Conservation (phyloP, 2,329 filamentous ascomycete genomes). For the Dendrostoma leiphaemia region DNA sequence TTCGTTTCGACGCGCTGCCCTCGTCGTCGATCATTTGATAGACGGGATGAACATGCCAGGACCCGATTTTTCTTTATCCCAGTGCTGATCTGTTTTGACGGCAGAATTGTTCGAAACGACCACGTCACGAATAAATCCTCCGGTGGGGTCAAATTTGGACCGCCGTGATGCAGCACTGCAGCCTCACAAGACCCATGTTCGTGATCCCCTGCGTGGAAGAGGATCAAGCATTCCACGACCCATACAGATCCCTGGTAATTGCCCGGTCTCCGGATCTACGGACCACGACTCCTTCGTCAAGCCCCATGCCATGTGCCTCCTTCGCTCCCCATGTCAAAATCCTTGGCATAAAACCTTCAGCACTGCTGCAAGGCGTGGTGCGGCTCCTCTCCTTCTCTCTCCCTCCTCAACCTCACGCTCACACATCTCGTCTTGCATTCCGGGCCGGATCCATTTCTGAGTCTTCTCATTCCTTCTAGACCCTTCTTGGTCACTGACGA, state of each 20-base stretch:
- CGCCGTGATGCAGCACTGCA: background rate
- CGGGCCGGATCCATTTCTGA: background rate
- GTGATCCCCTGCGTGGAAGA: background rate
- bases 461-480: background rate
- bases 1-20: background rate
- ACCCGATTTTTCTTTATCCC: too few species aligned
- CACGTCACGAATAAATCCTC: background rate
- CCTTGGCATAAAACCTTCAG: background rate
- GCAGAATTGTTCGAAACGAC: background rate
- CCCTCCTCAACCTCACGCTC: background rate
- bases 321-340: background rate
- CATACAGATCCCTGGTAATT: background rate
- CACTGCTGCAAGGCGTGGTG: background rate
- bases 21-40: constrained; percentile 3
- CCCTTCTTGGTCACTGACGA: constrained; percentile 3
- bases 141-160: background rate
- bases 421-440: background rate
- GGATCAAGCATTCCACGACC: background rate
- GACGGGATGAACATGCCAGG: background rate
- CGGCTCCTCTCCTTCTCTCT: background rate
- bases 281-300: background rate
- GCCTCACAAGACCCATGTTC: background rate
- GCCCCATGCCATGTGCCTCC: background rate
- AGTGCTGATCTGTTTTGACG: background rate
- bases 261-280: background rate